Conservation (phyloP, 164 flowering plant species). For the Tetracentron sinense region DNA sequence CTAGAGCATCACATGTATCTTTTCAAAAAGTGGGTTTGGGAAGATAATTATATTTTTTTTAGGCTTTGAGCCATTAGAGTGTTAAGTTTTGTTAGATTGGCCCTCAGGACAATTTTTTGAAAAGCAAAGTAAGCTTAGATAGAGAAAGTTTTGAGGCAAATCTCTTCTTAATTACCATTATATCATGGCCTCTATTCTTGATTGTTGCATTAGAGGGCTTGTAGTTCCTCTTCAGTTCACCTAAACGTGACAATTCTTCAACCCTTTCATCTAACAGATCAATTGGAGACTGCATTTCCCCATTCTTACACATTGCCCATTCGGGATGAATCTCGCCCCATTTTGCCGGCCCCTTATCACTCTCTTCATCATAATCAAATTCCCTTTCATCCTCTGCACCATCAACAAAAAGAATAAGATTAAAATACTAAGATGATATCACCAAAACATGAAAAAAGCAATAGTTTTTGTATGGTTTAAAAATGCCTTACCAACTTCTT, state of each 20-base stretch:
- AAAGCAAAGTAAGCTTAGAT: too few relatives aligned
- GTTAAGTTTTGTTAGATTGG: too few relatives aligned
- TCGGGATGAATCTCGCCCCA: constrained; percentile 51
- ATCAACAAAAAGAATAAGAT: not conserved
- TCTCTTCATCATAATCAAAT: constrained; percentile 27
- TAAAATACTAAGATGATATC: not conserved
- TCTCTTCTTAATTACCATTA: constrained; percentile 35
- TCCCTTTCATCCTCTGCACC: constrained; percentile 51
- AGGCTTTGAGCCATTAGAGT: too few relatives aligned
- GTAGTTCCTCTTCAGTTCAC: constrained; percentile 34
- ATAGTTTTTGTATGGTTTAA: too few relatives aligned
- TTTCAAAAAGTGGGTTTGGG: too few relatives aligned
- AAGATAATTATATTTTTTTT: too few relatives aligned
- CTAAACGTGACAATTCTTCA: constrained; percentile 27
- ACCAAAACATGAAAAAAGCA: not conserved
- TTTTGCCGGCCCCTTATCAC: constrained; percentile 37
- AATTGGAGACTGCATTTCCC: constrained; percentile 67
- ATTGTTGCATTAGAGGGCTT: constrained; percentile 37
- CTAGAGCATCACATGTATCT: too few relatives aligned
- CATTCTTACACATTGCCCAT: constrained; percentile 47
- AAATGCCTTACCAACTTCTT: constrained; percentile 35
- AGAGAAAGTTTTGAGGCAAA: not conserved
- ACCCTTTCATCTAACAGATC: constrained; percentile 40
- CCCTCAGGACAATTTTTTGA: too few relatives aligned
- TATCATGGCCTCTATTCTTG: constrained; percentile 53